phyloP scores from a whole-genome alignment of 805 yeast species.

The Groenewaldozyma salmanticensis region DNA sequence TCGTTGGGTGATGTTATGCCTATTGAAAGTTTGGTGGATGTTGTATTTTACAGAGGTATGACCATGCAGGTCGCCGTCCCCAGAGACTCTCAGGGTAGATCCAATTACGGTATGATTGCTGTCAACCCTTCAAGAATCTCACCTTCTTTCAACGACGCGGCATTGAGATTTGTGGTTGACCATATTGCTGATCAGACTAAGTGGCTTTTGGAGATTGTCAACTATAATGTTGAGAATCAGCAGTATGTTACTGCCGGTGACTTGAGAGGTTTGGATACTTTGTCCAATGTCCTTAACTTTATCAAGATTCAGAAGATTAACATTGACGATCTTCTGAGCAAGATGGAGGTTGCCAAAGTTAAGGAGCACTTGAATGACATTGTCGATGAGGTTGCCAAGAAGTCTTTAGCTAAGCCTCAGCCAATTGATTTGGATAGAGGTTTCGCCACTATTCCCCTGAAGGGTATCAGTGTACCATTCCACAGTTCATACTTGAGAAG shows the following conservation, averaged over 20 bases:
- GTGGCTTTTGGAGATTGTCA: conserved; percentile 96
- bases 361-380: conserved; percentile 82
- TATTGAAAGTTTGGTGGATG: conserved; percentile 91
- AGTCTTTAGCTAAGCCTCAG: conserved; percentile 81
- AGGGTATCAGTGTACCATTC: conserved; percentile 99
- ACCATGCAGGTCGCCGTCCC: conserved; percentile 99
- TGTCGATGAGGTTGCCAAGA: conserved; percentile 72
- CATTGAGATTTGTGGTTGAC: conserved; percentile 87
- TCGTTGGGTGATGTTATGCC: conserved; percentile 99
- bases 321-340: conserved; percentile 74
- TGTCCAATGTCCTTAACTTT: conserved; percentile 87
- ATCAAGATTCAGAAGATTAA: conserved; percentile 92
- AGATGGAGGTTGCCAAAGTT: conserved; percentile 78
- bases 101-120: conserved; percentile 99
- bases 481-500: conserved; percentile 97
- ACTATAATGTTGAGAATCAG: conserved; percentile 95
- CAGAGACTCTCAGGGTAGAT: conserved; percentile 88
- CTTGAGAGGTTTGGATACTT: conserved; percentile 84
- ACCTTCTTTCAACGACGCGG: conserved; percentile 83
- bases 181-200: conserved; percentile 74
- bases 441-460: conserved; percentile 94
- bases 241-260: conserved; percentile 99
- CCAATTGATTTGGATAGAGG: conserved; percentile 98
- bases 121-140: conserved; percentile 93
- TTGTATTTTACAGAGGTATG: conserved; percentile 99